A percentile compares a stretch with the other conserved stretches of the same genome.
Evolutionary conservation across 371 early-diverging fungal genomes (phyloP).

Genomic region (Circinella minor): DNA sequence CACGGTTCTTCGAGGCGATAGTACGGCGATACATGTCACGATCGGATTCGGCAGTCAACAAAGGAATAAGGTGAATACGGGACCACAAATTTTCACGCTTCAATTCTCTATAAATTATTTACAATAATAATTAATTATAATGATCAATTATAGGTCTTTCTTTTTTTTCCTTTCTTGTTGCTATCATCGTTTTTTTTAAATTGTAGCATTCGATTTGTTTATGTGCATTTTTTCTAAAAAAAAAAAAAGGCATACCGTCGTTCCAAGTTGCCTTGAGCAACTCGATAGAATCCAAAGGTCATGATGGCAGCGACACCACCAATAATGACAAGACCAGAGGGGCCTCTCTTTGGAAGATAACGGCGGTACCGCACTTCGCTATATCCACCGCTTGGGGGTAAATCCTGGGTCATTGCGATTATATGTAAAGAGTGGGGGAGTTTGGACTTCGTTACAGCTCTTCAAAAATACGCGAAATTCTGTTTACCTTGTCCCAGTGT

Average conservation of each 20-base stretch:
- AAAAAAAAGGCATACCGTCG: slow-evolving; percentile 58
- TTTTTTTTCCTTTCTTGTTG: background rate
- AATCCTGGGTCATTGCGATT: slow-evolving; percentile 60
- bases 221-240: background rate
- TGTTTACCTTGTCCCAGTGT: slow-evolving; percentile 2
- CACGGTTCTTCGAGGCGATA: slow-evolving; percentile 75
- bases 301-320: slow-evolving; percentile 58
- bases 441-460: slow-evolving; percentile 5
- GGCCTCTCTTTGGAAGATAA: slow-evolving; percentile 88
- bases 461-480: slow-evolving; percentile 4
- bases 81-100: slow-evolving; percentile 94
- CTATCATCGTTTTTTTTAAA: background rate
- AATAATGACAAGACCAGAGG: slow-evolving; percentile 70
- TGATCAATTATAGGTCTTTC: background rate
- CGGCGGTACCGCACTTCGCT: slow-evolving; percentile 84
- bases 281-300: slow-evolving; percentile 61
- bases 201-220: no score
- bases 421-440: slow-evolving; percentile 32
- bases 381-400: slow-evolving; percentile 79
- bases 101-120: slow-evolving; percentile 70
- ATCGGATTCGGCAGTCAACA: slow-evolving; percentile 94
- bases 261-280: slow-evolving; percentile 75
- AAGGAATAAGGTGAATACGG: slow-evolving; percentile 87
- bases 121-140: background rate
- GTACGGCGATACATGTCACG: slow-evolving; percentile 90